Evolutionary conservation across 768 basidiomycete species (phyloP), one percentile per base, ranked within the genome.

Genomic region (Clathrus columnatus): DNA sequence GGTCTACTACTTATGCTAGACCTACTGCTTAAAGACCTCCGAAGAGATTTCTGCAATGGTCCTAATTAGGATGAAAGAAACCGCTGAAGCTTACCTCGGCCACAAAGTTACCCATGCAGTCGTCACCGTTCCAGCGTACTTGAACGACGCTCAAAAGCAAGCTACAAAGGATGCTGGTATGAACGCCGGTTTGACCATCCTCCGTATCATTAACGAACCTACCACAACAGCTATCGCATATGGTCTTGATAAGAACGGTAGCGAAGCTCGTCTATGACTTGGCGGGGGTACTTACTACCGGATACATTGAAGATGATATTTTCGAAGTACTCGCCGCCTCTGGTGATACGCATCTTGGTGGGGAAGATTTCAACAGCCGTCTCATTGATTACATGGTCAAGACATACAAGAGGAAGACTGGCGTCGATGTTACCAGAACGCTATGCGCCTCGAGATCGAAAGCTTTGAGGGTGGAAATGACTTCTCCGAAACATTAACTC

Each of bases 71-170:
- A 97, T 98, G 95, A 97, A 96, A 80, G 95, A 98, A 77, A 98
- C 92, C 24, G 95, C 95, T 56, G 95, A 97, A 78, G 88, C 93
- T 17, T 97, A 95, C 73, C 87, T 98, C 57, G 93, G 93, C 64
- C 81, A 91, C 66, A 87, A 90, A 70, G 93, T 98, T 68, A 92
- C 92, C 58, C 91, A 98, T 70, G 94, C 95, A 57, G 94, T 98
- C 49, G 91, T 98, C 68, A 97, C 95, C 48, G 95, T 98, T 69
- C 95, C 95, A 47, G 94, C 94, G 54, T 96, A 94, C 80, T 96
- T 95, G 84, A 97, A 98, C 70, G 94, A 97, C 75, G 93, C 95
- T 65, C 95, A 98, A 73, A 91, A 94, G 68, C 95, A 97, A 70
- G 95, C 95, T 16, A 97, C 95, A 73, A 98, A 97, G 75, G 95